Evolutionary conservation across 2,329 filamentous ascomycete species (phyloP).

Genomic region (Bisporella sp.): DNA sequence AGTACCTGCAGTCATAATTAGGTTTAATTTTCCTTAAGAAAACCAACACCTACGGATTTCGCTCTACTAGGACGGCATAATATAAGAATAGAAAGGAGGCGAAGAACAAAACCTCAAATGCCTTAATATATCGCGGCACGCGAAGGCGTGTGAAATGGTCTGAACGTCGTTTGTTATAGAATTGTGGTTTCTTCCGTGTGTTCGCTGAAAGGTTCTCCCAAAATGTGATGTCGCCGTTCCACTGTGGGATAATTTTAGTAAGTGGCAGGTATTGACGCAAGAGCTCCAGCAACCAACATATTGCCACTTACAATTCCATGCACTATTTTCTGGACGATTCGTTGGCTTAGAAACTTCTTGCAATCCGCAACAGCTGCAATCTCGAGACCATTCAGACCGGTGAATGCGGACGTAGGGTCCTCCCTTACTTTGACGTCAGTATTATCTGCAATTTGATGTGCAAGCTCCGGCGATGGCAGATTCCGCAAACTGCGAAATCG

Average conservation of each 20-base stretch:
- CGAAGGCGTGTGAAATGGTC: constrained; percentile 71
- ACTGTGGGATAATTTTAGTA: constrained; percentile 32
- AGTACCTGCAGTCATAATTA: constrained; percentile 26
- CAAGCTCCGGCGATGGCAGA: neutral
- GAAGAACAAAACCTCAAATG: constrained; percentile 79
- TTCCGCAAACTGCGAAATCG: neutral
- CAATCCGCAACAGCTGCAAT: constrained; percentile 76
- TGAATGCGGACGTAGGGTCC: constrained; percentile 65
- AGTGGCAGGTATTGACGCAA: neutral
- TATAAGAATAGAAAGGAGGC: constrained; percentile 70
- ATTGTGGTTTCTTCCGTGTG: constrained; percentile 67
- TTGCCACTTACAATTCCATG: constrained; percentile 52
- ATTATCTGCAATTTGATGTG: too few species aligned
- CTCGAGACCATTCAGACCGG: constrained; percentile 77
- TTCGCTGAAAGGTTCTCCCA: constrained; percentile 73
- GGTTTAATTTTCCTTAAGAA: neutral
- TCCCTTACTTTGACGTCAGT: constrained; percentile 26
- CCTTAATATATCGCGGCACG: constrained; percentile 78
- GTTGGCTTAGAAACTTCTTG: constrained; percentile 78
- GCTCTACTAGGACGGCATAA: constrained; percentile 75
- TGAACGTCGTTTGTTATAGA: constrained; percentile 61
- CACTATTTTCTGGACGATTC: constrained; percentile 74
- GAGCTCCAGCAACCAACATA: neutral
- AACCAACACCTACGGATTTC: constrained; percentile 41
- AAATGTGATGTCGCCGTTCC: constrained; percentile 81